Conservation (phyloP, 148 eudicot genomes). For the Persicaria tinctoria region DNA sequence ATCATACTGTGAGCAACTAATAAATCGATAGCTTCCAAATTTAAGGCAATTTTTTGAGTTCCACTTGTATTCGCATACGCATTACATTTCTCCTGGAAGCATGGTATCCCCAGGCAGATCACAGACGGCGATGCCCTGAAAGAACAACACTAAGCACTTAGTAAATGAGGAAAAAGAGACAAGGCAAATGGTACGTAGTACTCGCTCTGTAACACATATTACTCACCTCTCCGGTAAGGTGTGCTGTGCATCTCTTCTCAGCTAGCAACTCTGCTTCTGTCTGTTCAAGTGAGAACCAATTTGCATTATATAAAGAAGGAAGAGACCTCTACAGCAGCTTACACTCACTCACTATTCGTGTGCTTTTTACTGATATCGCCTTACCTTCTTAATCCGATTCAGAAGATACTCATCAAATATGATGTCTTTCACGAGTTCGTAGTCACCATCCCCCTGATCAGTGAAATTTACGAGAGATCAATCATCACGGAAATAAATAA, state of each 20-base stretch:
- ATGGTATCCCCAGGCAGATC: slow-evolving; percentile 85
- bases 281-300: slow-evolving; percentile 27
- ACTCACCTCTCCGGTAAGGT: slow-evolving; percentile 87
- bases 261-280: slow-evolving; percentile 87
- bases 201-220: neutral
- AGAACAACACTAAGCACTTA: neutral
- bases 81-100: slow-evolving; percentile 88
- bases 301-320: neutral
- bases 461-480: neutral
- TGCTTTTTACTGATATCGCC: neutral
- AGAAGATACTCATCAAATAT: slow-evolving; percentile 72
- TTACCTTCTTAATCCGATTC: slow-evolving; percentile 60
- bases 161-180: neutral
- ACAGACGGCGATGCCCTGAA: slow-evolving; percentile 76
- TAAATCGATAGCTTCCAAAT: neutral
- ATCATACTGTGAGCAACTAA: neutral
- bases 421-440: slow-evolving; percentile 86
- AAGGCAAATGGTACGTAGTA: neutral
- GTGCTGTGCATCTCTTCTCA: slow-evolving; percentile 90
- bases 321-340: neutral
- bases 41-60: neutral
- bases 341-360: neutral
- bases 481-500: neutral
- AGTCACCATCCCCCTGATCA: slow-evolving; percentile 87
- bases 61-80: neutral